Conservation (phyloP, 2,329 filamentous ascomycete species). For the Ophiostoma quercus region DNA sequence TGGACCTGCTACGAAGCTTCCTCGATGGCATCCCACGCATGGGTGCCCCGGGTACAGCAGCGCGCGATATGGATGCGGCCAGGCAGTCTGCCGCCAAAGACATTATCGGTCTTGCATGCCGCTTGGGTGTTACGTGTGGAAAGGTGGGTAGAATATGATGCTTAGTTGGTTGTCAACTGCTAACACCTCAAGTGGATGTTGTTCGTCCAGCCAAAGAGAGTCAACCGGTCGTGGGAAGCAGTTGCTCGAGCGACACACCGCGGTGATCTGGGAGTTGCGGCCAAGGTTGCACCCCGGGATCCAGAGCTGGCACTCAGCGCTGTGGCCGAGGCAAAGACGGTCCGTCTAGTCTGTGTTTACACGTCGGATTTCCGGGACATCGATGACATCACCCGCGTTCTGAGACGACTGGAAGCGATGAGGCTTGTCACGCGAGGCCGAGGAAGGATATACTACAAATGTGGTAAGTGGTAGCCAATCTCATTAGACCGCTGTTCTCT, state of each 20-base stretch:
- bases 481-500: background rate
- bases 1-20: conserved; percentile 44
- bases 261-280: conserved; percentile 63
- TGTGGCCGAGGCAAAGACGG: conserved; percentile 38
- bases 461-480: conserved; percentile 44
- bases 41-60: conserved; percentile 34
- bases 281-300: conserved; percentile 64
- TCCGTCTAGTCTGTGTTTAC: conserved; percentile 69
- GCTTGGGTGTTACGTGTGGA: conserved; percentile 55
- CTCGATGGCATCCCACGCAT: conserved; percentile 43
- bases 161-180: background rate
- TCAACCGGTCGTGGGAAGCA: conserved; percentile 60
- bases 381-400: conserved; percentile 63
- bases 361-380: conserved; percentile 67
- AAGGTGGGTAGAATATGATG: conserved; percentile 46
- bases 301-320: conserved; percentile 34
- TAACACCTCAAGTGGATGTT: conserved; percentile 62
- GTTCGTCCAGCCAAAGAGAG: conserved; percentile 50
- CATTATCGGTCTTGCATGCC: conserved; percentile 57
- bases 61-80: conserved; percentile 47
- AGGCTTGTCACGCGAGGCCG: conserved; percentile 49
- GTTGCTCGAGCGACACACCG: conserved; percentile 63
- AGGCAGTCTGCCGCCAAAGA: conserved; percentile 46
- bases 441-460: conserved; percentile 69
- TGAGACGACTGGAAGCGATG: conserved; percentile 57